Evolutionary conservation across 2,329 filamentous ascomycete genomes (phyloP).

Genomic region (Curvularia sp.): DNA sequence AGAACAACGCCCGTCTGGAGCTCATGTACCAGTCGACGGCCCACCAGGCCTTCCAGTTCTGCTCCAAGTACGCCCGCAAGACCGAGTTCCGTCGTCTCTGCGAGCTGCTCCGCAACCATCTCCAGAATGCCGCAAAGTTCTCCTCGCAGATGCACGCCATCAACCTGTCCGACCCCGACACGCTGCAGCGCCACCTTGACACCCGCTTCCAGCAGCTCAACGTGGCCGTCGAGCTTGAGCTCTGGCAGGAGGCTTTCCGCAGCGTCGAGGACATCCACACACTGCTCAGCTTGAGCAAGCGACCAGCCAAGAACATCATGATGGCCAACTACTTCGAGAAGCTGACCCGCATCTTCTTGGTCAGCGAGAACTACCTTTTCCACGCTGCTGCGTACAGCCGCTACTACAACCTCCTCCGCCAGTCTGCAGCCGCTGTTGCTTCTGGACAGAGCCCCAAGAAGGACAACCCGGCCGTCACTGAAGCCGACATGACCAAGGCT

Average conservation of each 20-base stretch:
- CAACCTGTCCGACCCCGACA: constrained; percentile 97
- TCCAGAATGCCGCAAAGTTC: constrained; percentile 99
- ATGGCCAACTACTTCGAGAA: constrained; percentile 99
- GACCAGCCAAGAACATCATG: constrained; percentile 98
- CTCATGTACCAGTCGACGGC: constrained; percentile 98
- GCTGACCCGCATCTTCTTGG: constrained; percentile 96
- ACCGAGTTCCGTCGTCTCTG: constrained; percentile 98
- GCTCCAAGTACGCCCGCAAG: constrained; percentile 96
- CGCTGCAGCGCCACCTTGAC: constrained; percentile 94
- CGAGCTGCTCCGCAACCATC: constrained; percentile 96
- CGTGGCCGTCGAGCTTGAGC: constrained; percentile 94
- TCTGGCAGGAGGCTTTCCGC: constrained; percentile 99
- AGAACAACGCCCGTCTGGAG: constrained; percentile 98
- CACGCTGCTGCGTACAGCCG: constrained; percentile 97
- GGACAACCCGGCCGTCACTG: constrained; percentile 88
- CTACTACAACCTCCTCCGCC: constrained; percentile 95
- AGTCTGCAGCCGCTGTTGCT: constrained; percentile 83
- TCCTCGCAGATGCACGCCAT: constrained; percentile 99
- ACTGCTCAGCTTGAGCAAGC: constrained; percentile 95
- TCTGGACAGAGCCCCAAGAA: constrained; percentile 89
- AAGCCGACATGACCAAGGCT: constrained; percentile 90
- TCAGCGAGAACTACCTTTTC: constrained; percentile 99
- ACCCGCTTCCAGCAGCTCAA: constrained; percentile 99
- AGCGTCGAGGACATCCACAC: constrained; percentile 99
- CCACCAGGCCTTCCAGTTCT: constrained; percentile 98